Percentiles rank a stretch among this genome's conserved stretches.
phyloP scores from a whole-genome alignment of 1,284 basidiomycete genomes.

The Cutaneotrichosporon daszewskae region DNA sequence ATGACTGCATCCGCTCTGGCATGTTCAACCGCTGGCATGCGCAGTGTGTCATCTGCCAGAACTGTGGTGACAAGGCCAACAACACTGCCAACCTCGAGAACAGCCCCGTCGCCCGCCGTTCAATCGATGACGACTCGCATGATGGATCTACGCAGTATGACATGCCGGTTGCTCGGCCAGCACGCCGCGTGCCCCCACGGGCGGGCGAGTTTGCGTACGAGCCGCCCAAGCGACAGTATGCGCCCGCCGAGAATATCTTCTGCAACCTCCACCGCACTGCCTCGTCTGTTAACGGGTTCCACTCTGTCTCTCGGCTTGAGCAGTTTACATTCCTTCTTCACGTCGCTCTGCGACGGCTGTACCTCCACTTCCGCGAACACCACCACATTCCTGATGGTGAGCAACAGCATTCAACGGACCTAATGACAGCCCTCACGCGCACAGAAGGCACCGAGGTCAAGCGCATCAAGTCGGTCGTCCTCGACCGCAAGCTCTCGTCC shows the following conservation, averaged over 20 bases:
- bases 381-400: slow-evolving; percentile 66
- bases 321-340: slow-evolving; percentile 97
- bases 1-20: slow-evolving; percentile 89
- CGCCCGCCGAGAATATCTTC: slow-evolving; percentile 51
- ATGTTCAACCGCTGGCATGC: slow-evolving; percentile 97
- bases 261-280: slow-evolving; percentile 71
- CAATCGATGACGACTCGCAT: slow-evolving; percentile 9
- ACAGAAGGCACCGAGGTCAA: slow-evolving; percentile 71
- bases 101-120: slow-evolving; percentile 3
- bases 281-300: slow-evolving; percentile 70
- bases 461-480: slow-evolving; percentile 82
- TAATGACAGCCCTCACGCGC: slow-evolving; percentile 16
- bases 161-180: neutral
- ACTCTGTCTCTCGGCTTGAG: slow-evolving; percentile 86
- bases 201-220: slow-evolving; percentile 72
- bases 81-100: slow-evolving; percentile 7
- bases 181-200: slow-evolving; percentile 57
- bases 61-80: slow-evolving; percentile 72
- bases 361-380: slow-evolving; percentile 82
- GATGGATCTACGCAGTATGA: slow-evolving; percentile 40
- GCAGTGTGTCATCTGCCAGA: slow-evolving; percentile 74
- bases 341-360: slow-evolving; percentile 87
- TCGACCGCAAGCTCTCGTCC: slow-evolving; percentile 85
- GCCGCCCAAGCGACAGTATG: slow-evolving; percentile 39
- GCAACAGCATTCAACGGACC: no score